Percentiles rank a stretch among this genome's conserved stretches.
These are phyloP conservation scores for Aurifilum marmelostoma DNA, from an alignment of 2,329 filamentous ascomycete species.

Conservation along the genomic window DNA sequence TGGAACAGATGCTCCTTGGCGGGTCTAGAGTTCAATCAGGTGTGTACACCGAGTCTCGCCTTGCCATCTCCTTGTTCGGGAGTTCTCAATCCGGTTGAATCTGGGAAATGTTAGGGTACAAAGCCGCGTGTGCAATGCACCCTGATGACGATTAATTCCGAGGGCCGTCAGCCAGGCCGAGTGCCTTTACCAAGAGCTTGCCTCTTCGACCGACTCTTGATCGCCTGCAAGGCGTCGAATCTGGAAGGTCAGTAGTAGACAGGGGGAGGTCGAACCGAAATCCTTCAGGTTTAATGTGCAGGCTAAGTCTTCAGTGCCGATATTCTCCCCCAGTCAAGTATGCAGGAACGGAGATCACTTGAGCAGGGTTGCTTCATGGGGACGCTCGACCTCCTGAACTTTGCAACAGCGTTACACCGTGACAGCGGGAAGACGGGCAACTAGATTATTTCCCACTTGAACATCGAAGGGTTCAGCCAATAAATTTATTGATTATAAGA, in stretches of 20 bases:
- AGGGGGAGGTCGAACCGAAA: neutral
- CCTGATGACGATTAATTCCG: neutral
- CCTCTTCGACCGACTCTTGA: neutral
- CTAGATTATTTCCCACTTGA: neutral
- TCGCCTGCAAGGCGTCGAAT: neutral
- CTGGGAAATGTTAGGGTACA: neutral
- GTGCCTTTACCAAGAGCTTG: neutral
- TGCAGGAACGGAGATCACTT: constrained; percentile 7
- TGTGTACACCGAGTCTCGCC: neutral
- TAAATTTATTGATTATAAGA: neutral
- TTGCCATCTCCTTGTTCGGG: neutral
- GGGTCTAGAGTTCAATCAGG: neutral
- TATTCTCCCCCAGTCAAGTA: neutral
- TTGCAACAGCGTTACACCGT: neutral
- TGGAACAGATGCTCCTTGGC: neutral
- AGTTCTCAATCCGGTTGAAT: neutral
- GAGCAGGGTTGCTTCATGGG: neutral
- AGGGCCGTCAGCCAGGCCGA: neutral
- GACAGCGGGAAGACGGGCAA: neutral
- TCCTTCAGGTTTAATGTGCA: neutral
- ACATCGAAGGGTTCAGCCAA: neutral
- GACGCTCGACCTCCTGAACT: neutral
- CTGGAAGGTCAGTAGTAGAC: constrained; percentile 5
- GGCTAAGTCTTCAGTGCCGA: neutral
- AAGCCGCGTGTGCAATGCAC: neutral